Evolutionary conservation across 768 basidiomycete genomes (phyloP).

Genomic region (Leccinum olivaceopallidum): DNA sequence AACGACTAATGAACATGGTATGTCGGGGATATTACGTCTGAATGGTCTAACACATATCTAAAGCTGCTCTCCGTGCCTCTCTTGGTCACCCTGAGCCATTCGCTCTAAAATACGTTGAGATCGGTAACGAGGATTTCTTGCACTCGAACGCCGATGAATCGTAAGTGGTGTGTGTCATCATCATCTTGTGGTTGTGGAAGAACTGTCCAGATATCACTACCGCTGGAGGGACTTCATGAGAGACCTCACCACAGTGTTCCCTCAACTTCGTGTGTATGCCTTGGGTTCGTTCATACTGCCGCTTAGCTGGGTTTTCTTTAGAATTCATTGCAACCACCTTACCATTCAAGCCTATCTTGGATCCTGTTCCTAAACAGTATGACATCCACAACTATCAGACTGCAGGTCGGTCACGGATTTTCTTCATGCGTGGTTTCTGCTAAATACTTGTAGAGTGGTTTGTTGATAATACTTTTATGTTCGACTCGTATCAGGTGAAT

Average conservation of each 20-base stretch:
- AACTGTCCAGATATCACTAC: slow-evolving; percentile 37
- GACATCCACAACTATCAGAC: slow-evolving; percentile 59
- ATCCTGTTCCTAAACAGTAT: slow-evolving; percentile 51
- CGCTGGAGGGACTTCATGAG: slow-evolving; percentile 52
- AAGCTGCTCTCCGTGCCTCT: slow-evolving; percentile 55
- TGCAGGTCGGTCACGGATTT: slow-evolving; percentile 24
- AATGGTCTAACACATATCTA: background rate
- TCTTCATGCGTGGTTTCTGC: background rate
- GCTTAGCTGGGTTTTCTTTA: slow-evolving; percentile 23
- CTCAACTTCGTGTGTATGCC: slow-evolving; percentile 42
- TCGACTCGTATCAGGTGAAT: slow-evolving; percentile 39
- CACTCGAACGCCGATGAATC: slow-evolving; percentile 26
- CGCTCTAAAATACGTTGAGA: slow-evolving; percentile 47
- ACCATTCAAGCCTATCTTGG: slow-evolving; percentile 43
- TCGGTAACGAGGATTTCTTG: slow-evolving; percentile 63
- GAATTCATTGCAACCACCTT: slow-evolving; percentile 57
- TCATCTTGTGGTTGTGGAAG: background rate
- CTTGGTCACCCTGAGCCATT: slow-evolving; percentile 58
- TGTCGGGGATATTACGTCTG: slow-evolving; percentile 16
- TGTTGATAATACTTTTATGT: slow-evolving; percentile 46
- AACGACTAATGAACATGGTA: slow-evolving; percentile 36
- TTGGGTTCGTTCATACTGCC: slow-evolving; percentile 10
- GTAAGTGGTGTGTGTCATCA: background rate
- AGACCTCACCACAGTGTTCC: slow-evolving; percentile 47
- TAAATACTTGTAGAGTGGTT: slow-evolving; percentile 36